Base-by-base conservation (phyloP, 2,329 filamentous ascomycete species). In the Apiospora hydei region DNA sequence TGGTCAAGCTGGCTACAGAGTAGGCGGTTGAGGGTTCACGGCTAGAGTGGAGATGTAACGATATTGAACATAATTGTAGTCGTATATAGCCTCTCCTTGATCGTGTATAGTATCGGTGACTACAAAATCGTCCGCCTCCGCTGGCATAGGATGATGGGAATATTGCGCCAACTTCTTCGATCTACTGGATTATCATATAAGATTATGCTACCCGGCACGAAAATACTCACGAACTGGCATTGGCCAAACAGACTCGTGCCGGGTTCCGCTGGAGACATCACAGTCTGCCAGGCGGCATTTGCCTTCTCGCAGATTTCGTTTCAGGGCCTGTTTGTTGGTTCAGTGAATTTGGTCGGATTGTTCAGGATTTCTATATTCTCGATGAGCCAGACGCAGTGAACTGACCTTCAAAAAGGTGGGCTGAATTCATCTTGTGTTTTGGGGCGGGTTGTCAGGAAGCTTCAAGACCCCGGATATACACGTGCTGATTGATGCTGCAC, bases 1-100 rank as follows among this genome's bases (percentile, higher is more conserved):
- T 91, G 26, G 75, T 90, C 51, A 78, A 74, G 75, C 76, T 80
- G 73, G 84, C 83, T 16, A 66, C 30, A 7, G 41, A 67, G 66
- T 43, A 66, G 26, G 13, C 34, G 21, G 34, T n/a, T 10, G 5
- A 24, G n/a, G n/a, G 49, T 10, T 13, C 10, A n/a, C 11, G 47
- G n/a, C 30, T 64, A 6, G 41, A n/a, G 30, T 41, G 10, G 18
- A 64, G 49, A 38, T 11, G 57, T 38, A n/a, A 64, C 8, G 51
- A 21, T 10, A 21, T 38, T 11, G 30, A 26, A 34, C 34, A n/a
- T 64, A n/a, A 7, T 41, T 34, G 10, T 41, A 6, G 16, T 6
- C 18, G 57, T n/a, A 41, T n/a, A 41, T 41, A 41, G 57, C 18
- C 41, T 24, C 34, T 41, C 34, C 6, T 41, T 41, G 18, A 24